Evolutionary conservation across 106 monocot genomes (phyloP).

Genomic region (Apostasia ramifera): DNA sequence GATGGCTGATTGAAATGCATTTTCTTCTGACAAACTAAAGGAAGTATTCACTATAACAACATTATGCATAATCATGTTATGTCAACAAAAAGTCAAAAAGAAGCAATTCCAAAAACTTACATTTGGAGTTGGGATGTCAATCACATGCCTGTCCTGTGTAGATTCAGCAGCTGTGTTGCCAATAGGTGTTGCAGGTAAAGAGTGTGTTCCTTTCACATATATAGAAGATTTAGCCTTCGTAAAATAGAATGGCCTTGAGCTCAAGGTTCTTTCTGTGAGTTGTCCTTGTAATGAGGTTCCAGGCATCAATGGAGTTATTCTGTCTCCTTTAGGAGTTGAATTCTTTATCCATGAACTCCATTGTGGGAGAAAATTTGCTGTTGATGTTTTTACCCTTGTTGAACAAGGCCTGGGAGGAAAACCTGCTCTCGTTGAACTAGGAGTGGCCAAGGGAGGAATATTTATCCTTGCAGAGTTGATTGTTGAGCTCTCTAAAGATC

Average conservation of each 20-base stretch:
- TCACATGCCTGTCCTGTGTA: slow-evolving; percentile 34
- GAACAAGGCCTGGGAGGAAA: slow-evolving; percentile 81
- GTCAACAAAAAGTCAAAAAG: not conserved
- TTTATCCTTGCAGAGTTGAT: slow-evolving; percentile 34
- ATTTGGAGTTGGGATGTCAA: slow-evolving; percentile 40
- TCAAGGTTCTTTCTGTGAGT: slow-evolving; percentile 38
- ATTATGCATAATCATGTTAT: not conserved
- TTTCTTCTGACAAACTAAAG: not conserved
- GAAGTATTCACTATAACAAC: not conserved
- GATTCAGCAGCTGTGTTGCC: slow-evolving; percentile 21
- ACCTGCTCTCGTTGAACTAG: slow-evolving; percentile 56
- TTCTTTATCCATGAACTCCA: slow-evolving; percentile 46
- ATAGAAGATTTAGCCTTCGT: slow-evolving; percentile 47
- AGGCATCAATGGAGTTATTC: slow-evolving; percentile 39
- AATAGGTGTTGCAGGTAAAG: slow-evolving; percentile 81
- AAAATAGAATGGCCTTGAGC: slow-evolving; percentile 48
- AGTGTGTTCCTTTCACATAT: slow-evolving; percentile 47
- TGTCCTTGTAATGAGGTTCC: slow-evolving; percentile 43
- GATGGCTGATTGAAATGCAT: not conserved
- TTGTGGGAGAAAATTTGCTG: slow-evolving; percentile 44
- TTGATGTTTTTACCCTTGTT: slow-evolving; percentile 51
- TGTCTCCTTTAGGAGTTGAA: slow-evolving; percentile 46
- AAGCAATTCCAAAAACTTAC: slow-evolving; percentile 38
- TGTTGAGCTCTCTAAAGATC: slow-evolving; percentile 39
- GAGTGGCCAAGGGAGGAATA: slow-evolving; percentile 24